These are phyloP conservation scores for Gentiana straminea DNA, from an alignment of 257 asterid species.

Conservation along the genomic window DNA sequence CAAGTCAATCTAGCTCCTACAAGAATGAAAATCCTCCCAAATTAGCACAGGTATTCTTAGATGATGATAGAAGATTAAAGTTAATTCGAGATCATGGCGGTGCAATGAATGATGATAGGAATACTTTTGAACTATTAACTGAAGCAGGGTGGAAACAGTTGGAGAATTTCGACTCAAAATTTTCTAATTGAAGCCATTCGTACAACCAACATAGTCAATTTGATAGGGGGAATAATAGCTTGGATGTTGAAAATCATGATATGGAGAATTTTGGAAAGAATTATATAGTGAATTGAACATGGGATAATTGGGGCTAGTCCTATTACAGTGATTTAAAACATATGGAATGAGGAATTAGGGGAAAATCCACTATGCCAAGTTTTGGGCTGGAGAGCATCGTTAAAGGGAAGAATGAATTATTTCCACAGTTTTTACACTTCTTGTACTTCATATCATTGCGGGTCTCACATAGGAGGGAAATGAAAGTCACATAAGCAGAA, in stretches of 20 bases:
- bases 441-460: too few relatives aligned
- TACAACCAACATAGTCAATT: constrained; percentile 13
- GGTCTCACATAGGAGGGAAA: too few relatives aligned
- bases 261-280: constrained; percentile 1
- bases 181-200: constrained; percentile 2
- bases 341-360: too few relatives aligned
- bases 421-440: too few relatives aligned
- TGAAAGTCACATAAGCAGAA: too few relatives aligned
- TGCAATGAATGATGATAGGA: constrained; percentile 15
- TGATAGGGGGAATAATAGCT: constrained; percentile 14
- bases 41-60: constrained; percentile 16
- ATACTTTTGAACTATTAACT: constrained; percentile 2
- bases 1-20: not conserved
- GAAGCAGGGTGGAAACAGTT: constrained; percentile 15
- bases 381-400: too few relatives aligned
- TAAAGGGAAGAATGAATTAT: too few relatives aligned
- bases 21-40: constrained; percentile 9
- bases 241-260: not conserved
- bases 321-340: too few relatives aligned
- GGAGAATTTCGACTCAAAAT: not conserved
- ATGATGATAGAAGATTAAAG: constrained; percentile 64
- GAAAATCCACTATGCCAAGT: too few relatives aligned
- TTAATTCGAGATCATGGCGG: constrained; percentile 77
- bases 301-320: too few relatives aligned
- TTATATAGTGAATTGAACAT: too few relatives aligned